phyloP scores from a whole-genome alignment of 176 grass and related monocot genomes.

The Oryza australiensis region DNA sequence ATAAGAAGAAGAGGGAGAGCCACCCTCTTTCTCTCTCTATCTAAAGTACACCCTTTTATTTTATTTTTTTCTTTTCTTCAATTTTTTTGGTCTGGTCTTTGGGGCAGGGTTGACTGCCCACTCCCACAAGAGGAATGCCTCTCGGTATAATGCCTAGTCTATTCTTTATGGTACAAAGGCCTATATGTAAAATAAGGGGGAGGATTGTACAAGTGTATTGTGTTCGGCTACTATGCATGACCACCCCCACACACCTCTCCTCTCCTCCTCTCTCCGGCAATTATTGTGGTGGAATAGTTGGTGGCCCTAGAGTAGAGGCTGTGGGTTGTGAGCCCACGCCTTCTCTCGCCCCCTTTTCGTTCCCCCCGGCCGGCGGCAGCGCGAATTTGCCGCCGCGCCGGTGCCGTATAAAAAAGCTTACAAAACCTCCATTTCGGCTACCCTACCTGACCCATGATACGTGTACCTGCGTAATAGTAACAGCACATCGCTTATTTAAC shows the following conservation, averaged over 20 bases:
- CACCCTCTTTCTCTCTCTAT: neutral
- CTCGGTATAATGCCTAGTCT: conserved; percentile 38
- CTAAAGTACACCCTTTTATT: neutral
- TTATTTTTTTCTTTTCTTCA: neutral
- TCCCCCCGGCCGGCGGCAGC: neutral
- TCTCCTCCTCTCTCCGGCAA: conserved; percentile 8
- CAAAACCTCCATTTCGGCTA: neutral
- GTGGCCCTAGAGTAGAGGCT: conserved; percentile 21
- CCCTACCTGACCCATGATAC: neutral
- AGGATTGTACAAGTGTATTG: conserved; percentile 30
- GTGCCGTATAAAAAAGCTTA: neutral
- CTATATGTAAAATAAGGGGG: conserved; percentile 38
- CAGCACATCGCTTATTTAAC: neutral
- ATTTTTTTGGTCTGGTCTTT: conserved; percentile 40
- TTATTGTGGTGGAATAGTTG: conserved; percentile 52
- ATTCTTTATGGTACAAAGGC: conserved; percentile 48
- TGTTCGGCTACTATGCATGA: conserved; percentile 14
- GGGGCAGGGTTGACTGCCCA: conserved; percentile 49
- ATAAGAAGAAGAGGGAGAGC: neutral
- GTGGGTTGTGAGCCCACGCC: conserved; percentile 19
- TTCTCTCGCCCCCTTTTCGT: neutral
- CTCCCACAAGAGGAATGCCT: conserved; percentile 43
- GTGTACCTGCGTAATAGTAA: too few relatives aligned
- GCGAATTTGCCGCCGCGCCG: neutral
- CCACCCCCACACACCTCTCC: neutral